Evolutionary conservation across 345 rosid species (phyloP).

Genomic region (Noccaea caerulescens): DNA sequence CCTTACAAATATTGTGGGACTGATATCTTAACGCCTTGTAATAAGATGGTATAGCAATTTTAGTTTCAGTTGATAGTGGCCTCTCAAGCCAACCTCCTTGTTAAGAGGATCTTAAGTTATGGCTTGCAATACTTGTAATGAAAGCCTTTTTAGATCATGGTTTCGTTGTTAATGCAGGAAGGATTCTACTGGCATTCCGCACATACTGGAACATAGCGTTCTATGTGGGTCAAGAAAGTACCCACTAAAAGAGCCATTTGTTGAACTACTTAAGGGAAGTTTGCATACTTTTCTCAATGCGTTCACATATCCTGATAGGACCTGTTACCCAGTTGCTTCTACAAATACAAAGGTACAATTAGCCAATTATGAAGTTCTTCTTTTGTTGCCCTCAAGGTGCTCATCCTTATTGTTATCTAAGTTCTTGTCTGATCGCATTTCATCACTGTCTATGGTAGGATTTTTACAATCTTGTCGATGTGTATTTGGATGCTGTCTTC

Average conservation of each 20-base stretch:
- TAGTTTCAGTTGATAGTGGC: constrained; percentile 16
- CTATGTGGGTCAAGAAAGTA: constrained; percentile 96
- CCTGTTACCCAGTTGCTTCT: constrained; percentile 98
- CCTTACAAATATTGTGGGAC: not conserved
- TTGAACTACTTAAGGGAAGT: constrained; percentile 92
- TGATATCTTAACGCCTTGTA: not conserved
- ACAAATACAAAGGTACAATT: constrained; percentile 77
- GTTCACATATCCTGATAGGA: constrained; percentile 96
- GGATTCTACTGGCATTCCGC: constrained; percentile 98
- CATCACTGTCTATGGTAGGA: constrained; percentile 63
- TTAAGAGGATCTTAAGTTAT: not conserved
- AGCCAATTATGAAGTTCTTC: not conserved
- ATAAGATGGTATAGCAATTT: not conserved
- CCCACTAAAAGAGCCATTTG: constrained; percentile 97
- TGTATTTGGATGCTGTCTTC: constrained; percentile 96
- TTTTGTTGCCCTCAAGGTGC: not conserved
- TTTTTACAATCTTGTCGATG: constrained; percentile 95
- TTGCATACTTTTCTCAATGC: constrained; percentile 93
- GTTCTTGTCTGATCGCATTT: constrained; percentile 16
- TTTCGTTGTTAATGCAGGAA: constrained; percentile 58
- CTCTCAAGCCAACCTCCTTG: not conserved
- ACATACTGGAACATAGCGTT: constrained; percentile 95
- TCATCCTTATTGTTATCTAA: constrained; percentile 14
- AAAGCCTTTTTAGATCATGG: not conserved
- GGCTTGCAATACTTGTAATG: not conserved